Percentiles rank a stretch among this genome's conserved stretches.
Evolutionary conservation across 257 asterid genomes (phyloP).

Genomic region (Solanum virginianum): DNA sequence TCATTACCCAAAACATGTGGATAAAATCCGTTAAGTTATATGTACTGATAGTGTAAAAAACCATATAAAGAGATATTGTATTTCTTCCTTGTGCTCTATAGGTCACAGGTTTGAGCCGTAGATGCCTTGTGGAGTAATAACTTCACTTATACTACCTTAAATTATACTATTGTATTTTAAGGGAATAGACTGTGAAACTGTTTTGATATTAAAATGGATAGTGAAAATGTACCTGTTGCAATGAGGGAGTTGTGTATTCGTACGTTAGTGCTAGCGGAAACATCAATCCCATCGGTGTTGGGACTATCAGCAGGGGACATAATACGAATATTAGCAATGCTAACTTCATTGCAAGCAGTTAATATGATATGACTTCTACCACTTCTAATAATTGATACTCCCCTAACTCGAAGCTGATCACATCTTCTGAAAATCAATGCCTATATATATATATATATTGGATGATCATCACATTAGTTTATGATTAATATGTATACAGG

Average conservation of each 20-base stretch:
- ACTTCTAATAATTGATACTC: slow-evolving; percentile 33
- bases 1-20: background rate
- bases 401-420: slow-evolving; percentile 26
- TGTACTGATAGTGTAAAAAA: too few relatives aligned
- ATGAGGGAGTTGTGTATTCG: slow-evolving; percentile 27
- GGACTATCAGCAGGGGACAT: slow-evolving; percentile 51
- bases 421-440: slow-evolving; percentile 47
- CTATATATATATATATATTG: slow-evolving; percentile 4
- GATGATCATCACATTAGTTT: background rate
- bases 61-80: too few relatives aligned
- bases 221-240: slow-evolving; percentile 35
- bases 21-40: too few relatives aligned
- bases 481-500: too few relatives aligned
- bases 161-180: too few relatives aligned
- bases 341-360: slow-evolving; percentile 22
- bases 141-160: background rate
- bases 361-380: slow-evolving; percentile 42
- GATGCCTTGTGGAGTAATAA: too few relatives aligned
- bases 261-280: slow-evolving; percentile 28
- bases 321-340: slow-evolving; percentile 26
- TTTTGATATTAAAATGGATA: background rate
- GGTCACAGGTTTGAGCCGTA: too few relatives aligned
- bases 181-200: background rate
- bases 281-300: slow-evolving; percentile 54
- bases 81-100: too few relatives aligned